These are phyloP conservation scores for Monosporascus cannonballus DNA, from an alignment of 2,329 filamentous ascomycete genomes.

Conservation along the genomic window DNA sequence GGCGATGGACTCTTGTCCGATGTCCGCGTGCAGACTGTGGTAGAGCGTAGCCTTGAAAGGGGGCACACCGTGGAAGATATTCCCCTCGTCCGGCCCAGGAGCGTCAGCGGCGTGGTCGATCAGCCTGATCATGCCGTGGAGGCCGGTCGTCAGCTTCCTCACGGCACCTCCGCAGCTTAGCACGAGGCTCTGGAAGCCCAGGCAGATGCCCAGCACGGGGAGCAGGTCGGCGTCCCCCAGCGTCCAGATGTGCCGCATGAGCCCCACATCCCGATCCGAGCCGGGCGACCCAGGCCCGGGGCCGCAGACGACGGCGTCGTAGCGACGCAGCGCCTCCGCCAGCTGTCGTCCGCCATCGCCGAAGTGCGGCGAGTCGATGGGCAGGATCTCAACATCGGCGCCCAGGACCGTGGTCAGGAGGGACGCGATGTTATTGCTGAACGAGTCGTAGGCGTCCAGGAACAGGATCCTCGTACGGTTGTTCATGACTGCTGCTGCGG, in stretches of 20 bases:
- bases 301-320: slow-evolving; percentile 82
- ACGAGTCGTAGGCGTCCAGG: slow-evolving; percentile 94
- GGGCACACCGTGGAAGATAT: slow-evolving; percentile 60
- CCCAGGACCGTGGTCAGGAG: slow-evolving; percentile 66
- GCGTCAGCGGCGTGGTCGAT: slow-evolving; percentile 47
- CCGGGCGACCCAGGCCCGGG: slow-evolving; percentile 83
- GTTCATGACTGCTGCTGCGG: slow-evolving; percentile 14
- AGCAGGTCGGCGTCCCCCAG: slow-evolving; percentile 53
- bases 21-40: slow-evolving; percentile 55
- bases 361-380: slow-evolving; percentile 59
- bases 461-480: slow-evolving; percentile 61
- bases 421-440: slow-evolving; percentile 89
- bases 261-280: slow-evolving; percentile 68
- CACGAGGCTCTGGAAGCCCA: slow-evolving; percentile 81
- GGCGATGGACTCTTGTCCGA: slow-evolving; percentile 40
- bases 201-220: slow-evolving; percentile 81
- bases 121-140: slow-evolving; percentile 74
- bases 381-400: slow-evolving; percentile 63
- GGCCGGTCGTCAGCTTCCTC: slow-evolving; percentile 59
- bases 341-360: slow-evolving; percentile 26
- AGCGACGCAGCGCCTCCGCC: slow-evolving; percentile 43
- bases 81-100: slow-evolving; percentile 28
- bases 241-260: slow-evolving; percentile 72
- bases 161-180: slow-evolving; percentile 62
- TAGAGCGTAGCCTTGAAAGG: slow-evolving; percentile 69